Evolutionary conservation across 306 rosid genomes (phyloP).

Genomic region (Inga leiocalycina): DNA sequence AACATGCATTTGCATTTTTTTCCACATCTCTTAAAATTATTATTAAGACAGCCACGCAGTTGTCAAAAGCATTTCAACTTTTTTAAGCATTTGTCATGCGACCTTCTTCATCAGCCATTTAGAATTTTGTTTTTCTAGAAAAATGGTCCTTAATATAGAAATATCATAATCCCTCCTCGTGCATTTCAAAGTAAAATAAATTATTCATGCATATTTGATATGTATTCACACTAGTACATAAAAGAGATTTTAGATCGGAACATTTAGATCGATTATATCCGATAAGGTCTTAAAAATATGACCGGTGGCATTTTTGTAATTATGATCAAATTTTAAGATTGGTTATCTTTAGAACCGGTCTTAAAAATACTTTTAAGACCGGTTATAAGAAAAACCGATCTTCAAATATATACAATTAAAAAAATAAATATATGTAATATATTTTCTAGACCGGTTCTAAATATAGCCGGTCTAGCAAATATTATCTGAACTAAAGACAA

Average conservation of each 20-base stretch:
- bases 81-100: not conserved
- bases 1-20: not conserved
- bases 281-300: not conserved
- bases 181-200: not conserved
- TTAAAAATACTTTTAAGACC: too few species aligned
- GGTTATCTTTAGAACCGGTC: too few species aligned
- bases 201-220: not conserved
- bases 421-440: too few species aligned
- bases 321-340: too few species aligned
- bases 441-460: too few species aligned
- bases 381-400: too few species aligned
- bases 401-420: too few species aligned
- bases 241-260: not conserved
- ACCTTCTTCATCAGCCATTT: not conserved
- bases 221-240: not conserved
- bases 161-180: not conserved
- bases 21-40: not conserved
- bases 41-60: not conserved
- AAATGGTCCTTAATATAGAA: not conserved
- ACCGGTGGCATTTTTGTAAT: too few species aligned
- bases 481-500: too few species aligned
- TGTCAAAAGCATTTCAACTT: not conserved
- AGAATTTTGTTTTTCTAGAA: not conserved
- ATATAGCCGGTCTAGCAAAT: too few species aligned
- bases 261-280: too few species aligned